A percentile compares a stretch with the other conserved stretches of the same genome.
phyloP scores from a whole-genome alignment of 2,329 filamentous ascomycete genomes.

The Monosporascus ibericus region DNA sequence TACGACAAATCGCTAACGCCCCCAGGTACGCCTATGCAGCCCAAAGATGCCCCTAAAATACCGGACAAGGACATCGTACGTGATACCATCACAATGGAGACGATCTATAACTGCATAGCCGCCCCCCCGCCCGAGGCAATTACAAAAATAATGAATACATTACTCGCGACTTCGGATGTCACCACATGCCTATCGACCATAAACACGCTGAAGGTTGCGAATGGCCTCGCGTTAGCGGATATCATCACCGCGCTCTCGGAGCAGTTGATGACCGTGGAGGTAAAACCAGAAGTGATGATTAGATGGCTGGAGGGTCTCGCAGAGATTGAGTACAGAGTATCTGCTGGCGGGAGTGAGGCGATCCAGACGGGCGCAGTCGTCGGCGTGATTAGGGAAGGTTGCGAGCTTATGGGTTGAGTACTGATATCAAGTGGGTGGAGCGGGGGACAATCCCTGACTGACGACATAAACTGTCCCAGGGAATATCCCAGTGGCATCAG shows the following conservation, averaged over 20 bases:
- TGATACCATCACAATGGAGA: slow-evolving; percentile 79
- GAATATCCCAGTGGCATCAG: no score
- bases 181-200: slow-evolving; percentile 84
- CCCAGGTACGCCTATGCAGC: slow-evolving; percentile 60
- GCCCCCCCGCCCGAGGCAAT: slow-evolving; percentile 90
- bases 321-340: slow-evolving; percentile 86
- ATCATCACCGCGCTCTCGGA: slow-evolving; percentile 84
- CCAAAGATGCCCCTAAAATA: slow-evolving; percentile 52
- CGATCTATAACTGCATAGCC: slow-evolving; percentile 96
- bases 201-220: slow-evolving; percentile 76
- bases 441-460: background rate
- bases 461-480: no score
- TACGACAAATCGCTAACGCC: no score
- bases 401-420: slow-evolving; percentile 55
- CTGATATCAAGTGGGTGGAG: background rate
- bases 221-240: slow-evolving; percentile 86
- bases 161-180: slow-evolving; percentile 80
- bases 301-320: slow-evolving; percentile 87
- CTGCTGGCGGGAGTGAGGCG: slow-evolving; percentile 77
- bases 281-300: slow-evolving; percentile 80
- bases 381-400: slow-evolving; percentile 79
- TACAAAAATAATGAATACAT: slow-evolving; percentile 72
- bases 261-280: slow-evolving; percentile 75
- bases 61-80: slow-evolving; percentile 61
- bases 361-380: slow-evolving; percentile 92